Evolutionary conservation across 257 asterid species (phyloP).

Genomic region (Penstemon davidsonii): DNA sequence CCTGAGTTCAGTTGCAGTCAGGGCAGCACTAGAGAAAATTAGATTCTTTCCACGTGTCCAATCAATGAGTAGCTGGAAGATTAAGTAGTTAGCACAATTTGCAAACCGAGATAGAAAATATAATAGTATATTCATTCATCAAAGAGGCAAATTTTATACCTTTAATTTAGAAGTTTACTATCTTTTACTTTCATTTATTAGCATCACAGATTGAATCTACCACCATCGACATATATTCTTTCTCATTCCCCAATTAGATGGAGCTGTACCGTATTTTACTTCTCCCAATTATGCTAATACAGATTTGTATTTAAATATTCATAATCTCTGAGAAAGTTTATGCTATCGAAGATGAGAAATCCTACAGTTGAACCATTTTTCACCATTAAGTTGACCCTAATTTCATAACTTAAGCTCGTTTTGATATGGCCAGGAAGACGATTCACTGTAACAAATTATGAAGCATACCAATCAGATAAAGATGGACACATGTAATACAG

Average conservation of each 20-base stretch:
- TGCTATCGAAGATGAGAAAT: too few relatives aligned
- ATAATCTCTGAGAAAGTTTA: not conserved
- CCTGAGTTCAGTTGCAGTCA: slow-evolving; percentile 74
- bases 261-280: not conserved
- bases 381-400: not conserved
- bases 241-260: not conserved
- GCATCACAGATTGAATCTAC: not conserved
- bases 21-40: slow-evolving; percentile 72
- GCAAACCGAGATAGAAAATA: slow-evolving; percentile 8
- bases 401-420: not conserved
- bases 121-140: too few relatives aligned
- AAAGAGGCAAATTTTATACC: not conserved
- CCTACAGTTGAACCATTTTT: not conserved
- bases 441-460: not conserved
- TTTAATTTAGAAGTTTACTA: not conserved
- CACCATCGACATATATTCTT: not conserved
- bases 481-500: not conserved
- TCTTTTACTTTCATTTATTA: not conserved
- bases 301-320: too few relatives aligned
- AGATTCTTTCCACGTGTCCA: slow-evolving; percentile 91
- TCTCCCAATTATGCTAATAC: not conserved
- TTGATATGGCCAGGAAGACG: not conserved
- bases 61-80: slow-evolving; percentile 78
- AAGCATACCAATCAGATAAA: not conserved
- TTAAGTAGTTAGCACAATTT: slow-evolving; percentile 24